Evolutionary conservation across 2,329 filamentous ascomycete species (phyloP).

Genomic region (Sporothrix schenckii): DNA sequence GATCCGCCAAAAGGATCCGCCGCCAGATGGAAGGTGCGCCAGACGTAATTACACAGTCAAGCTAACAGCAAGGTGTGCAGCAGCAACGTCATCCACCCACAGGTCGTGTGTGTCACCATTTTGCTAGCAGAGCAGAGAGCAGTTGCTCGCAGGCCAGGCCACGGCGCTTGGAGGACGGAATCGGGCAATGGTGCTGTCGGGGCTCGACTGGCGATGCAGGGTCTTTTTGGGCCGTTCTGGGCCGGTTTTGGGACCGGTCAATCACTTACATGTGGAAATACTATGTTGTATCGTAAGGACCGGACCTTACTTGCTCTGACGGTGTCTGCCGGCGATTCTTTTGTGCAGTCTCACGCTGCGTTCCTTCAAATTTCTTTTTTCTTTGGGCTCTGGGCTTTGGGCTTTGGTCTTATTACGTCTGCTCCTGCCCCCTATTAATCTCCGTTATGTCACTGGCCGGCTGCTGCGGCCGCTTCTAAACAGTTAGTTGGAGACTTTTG

Average conservation of each 20-base stretch:
- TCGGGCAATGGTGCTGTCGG: neutral
- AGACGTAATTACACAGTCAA: neutral
- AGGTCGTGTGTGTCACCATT: no score
- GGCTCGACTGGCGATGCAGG: neutral
- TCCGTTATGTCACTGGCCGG: constrained; percentile 6
- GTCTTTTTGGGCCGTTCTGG: neutral
- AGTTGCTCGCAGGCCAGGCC: neutral
- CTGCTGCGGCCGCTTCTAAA: constrained; percentile 9
- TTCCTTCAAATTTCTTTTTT: no score
- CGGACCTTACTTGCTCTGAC: neutral
- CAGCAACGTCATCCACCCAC: constrained; percentile 21
- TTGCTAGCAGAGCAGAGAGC: neutral
- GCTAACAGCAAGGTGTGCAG: neutral
- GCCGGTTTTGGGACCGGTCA: neutral
- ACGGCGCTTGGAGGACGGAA: constrained; percentile 1
- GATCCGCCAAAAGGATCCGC: constrained; percentile 15
- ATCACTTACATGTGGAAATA: neutral
- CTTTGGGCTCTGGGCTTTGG: no score
- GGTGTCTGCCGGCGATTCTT: neutral
- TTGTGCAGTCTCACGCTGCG: neutral
- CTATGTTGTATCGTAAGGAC: neutral
- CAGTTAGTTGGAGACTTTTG: constrained; percentile 8
- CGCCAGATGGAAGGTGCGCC: constrained; percentile 4
- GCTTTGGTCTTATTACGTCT: neutral
- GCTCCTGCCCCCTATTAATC: neutral